phyloP scores from a whole-genome alignment of 2,329 filamentous ascomycete genomes.

The Beauveria medogensis region DNA sequence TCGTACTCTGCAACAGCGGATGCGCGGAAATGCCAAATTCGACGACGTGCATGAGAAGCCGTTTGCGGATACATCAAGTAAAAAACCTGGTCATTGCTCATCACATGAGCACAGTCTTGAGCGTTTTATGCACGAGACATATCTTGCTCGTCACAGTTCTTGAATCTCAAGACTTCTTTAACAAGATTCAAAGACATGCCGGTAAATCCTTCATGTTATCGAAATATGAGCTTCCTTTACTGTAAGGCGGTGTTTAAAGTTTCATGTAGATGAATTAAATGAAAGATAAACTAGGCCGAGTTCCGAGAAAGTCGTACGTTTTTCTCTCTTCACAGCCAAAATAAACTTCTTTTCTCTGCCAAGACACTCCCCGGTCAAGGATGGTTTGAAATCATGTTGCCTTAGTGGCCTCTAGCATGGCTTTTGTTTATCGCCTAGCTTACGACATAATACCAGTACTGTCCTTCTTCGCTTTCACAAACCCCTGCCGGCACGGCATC shows the following conservation, averaged over 20 bases:
- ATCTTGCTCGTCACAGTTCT: neutral
- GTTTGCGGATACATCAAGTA: neutral
- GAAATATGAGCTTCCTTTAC: neutral
- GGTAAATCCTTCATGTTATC: neutral
- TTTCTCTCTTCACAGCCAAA: no score
- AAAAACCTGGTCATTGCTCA: neutral
- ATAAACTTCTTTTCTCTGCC: neutral
- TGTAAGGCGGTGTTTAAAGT: neutral
- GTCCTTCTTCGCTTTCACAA: no score
- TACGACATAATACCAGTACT: neutral
- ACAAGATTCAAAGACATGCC: neutral
- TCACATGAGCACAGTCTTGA: neutral
- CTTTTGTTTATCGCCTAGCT: neutral
- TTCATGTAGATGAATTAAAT: neutral
- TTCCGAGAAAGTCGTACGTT: neutral
- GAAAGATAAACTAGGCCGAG: no score
- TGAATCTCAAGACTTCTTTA: neutral
- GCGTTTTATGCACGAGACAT: neutral
- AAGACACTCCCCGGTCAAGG: neutral
- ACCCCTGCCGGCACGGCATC: neutral
- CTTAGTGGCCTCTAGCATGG: neutral
- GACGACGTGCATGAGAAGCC: neutral
- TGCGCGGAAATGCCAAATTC: slow-evolving; percentile 3
- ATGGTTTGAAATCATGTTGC: neutral
- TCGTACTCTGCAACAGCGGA: neutral